These are phyloP conservation scores for Pelargonium myrrhifolium DNA, from an alignment of 441 rosid species.

Conservation along the genomic window DNA sequence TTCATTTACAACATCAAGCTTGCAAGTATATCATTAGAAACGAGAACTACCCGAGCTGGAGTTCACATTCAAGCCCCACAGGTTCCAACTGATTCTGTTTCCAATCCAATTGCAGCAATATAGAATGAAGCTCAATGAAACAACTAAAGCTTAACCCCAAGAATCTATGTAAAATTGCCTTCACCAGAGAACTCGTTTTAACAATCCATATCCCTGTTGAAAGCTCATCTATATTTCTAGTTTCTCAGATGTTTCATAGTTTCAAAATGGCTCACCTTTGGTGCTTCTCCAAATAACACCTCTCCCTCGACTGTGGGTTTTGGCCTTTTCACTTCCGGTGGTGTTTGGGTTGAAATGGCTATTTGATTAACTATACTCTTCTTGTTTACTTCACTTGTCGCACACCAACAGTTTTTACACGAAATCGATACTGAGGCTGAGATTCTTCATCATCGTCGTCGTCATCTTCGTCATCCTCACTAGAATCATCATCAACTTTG, in stretches of 20 bases:
- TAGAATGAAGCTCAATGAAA: not conserved
- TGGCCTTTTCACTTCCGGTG: not conserved
- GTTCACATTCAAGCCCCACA: not conserved
- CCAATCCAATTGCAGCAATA: not conserved
- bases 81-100: not conserved
- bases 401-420: slow-evolving; percentile 67
- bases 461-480: slow-evolving; percentile 55
- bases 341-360: not conserved
- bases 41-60: not conserved
- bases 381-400: slow-evolving; percentile 59
- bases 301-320: not conserved
- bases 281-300: not conserved
- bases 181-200: not conserved
- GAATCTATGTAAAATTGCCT: not conserved
- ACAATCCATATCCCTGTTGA: not conserved
- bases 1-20: not conserved
- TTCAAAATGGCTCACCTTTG: not conserved
- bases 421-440: slow-evolving; percentile 69
- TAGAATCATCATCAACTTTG: slow-evolving; percentile 63
- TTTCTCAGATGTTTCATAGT: not conserved
- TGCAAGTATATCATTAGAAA: not conserved
- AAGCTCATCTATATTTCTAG: not conserved
- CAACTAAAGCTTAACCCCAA: not conserved
- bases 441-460: slow-evolving; percentile 48
- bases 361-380: not conserved